These are phyloP conservation scores for Yamagishiella unicocca DNA, from an alignment of 139 green algal species.

Conservation along the genomic window DNA sequence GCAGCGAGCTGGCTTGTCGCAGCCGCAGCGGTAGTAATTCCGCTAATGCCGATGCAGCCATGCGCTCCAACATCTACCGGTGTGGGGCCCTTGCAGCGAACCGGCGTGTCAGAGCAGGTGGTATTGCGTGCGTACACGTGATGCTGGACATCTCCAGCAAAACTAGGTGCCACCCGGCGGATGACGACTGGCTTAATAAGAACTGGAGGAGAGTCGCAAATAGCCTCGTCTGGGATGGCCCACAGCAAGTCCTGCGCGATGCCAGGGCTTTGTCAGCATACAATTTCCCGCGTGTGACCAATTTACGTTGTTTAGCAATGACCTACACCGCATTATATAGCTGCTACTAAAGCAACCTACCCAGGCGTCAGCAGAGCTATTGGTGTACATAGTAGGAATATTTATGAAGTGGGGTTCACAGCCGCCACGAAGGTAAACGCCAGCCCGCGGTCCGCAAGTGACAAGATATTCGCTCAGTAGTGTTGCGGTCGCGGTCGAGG, in stretches of 20 bases:
- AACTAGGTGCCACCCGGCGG: background rate
- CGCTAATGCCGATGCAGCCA: no score
- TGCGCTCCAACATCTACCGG: no score
- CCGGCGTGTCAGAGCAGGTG: no score
- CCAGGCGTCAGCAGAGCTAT: slow-evolving; percentile 14
- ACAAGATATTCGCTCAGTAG: background rate
- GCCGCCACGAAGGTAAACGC: background rate
- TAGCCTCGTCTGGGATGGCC: background rate
- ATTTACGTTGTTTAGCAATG: no score
- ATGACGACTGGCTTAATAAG: background rate
- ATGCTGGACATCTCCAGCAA: no score
- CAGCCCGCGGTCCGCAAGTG: background rate
- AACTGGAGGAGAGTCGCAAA: background rate
- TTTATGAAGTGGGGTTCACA: background rate
- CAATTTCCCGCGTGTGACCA: no score
- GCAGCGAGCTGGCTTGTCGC: no score
- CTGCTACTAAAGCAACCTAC: background rate
- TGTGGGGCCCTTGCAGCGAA: no score
- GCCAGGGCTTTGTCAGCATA: no score
- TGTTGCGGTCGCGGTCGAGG: slow-evolving; percentile 32
- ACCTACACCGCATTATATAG: background rate
- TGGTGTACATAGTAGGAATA: background rate
- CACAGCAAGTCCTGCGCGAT: slow-evolving; percentile 8
- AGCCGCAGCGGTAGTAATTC: no score
- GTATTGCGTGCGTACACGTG: no score